These are phyloP conservation scores for Starmerella vitae DNA, from an alignment of 805 yeast species.

Conservation along the genomic window DNA sequence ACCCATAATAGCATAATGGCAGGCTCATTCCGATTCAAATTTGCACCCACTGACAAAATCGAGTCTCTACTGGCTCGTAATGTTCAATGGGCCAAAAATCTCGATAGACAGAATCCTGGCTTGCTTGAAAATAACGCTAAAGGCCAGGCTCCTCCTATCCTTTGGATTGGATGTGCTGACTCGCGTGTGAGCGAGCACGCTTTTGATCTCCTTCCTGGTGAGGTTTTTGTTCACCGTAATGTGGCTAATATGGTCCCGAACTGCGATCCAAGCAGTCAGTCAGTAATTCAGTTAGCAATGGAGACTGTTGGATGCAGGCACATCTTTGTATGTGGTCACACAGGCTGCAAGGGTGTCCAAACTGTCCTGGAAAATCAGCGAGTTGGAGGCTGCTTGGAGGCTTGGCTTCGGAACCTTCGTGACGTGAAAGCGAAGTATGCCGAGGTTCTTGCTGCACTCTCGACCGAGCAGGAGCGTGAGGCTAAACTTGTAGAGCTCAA, in stretches of 20 bases:
- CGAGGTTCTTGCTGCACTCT: conserved; percentile 36
- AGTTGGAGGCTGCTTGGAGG: conserved; percentile 56
- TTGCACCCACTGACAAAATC: conserved; percentile 27
- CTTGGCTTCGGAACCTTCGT: conserved; percentile 54
- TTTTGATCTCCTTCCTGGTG: conserved; percentile 75
- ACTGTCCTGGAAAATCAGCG: conserved; percentile 55
- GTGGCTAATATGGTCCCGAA: conserved; percentile 65
- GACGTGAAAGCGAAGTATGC: conserved; percentile 52
- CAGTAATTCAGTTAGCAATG: conserved; percentile 78
- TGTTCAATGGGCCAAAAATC: conserved; percentile 33
- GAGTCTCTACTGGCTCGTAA: conserved; percentile 31
- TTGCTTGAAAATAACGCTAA: conserved; percentile 51
- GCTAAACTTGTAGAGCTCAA: conserved; percentile 61
- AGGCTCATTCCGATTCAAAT: conserved; percentile 19
- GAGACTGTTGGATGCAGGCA: conserved; percentile 69
- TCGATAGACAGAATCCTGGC: conserved; percentile 40
- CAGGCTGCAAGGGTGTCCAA: conserved; percentile 89
- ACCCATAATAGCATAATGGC: conserved; percentile 3
- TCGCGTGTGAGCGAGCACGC: conserved; percentile 76
- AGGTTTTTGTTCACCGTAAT: conserved; percentile 75
- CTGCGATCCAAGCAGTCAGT: conserved; percentile 57
- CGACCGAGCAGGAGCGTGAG: conserved; percentile 42
- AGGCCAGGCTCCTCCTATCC: conserved; percentile 85
- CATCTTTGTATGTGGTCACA: conserved; percentile 82
- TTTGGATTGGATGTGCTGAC: conserved; percentile 92